Base-by-base conservation (phyloP, 1,139 yeast species). In the Saccharomyces hybrid region DNA sequence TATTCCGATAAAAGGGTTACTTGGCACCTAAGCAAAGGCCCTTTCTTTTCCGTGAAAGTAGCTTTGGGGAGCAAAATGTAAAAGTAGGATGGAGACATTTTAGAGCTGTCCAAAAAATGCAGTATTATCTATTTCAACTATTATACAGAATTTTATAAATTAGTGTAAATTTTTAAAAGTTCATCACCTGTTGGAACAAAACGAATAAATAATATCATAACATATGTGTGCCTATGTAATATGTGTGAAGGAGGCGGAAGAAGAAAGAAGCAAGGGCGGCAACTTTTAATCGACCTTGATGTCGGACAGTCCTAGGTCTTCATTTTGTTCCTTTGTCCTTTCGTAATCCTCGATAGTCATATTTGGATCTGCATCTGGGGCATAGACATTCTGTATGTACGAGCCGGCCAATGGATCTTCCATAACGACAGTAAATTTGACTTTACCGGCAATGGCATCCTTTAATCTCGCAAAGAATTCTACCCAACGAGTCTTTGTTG, bases 281-380 rank as follows among this genome's bases (percentile, higher is more conserved):
- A 13, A 3, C 23, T 8, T 8, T 38, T 38, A 38, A 2, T 60
- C 59, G 34, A 73, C 82, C 52, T 69, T 72, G 84, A 93, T 90
- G 68, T 91, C 97, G 64, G 82, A 82, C 69, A 95, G 77, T 31
- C 99, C 99, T 63, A 93, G 80, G 53, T 86, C 93, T 67, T 95
- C 99, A 68, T 93, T 90, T 72, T 91, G 96, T 61, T 85, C 86
- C 52, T 77, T 75, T 6, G 96, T 84, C 76, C 99, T 85, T 61
- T 89, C 97, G 65, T 83, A 88, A 58, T 91, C 97, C 72, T 86
- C 97, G 60, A 88, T 80, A 42, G 71, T 78, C 98, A 95, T 93
- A 69, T 91, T 89, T 61, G 99, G 99, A 74, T 95, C 99, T 49
- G 81, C 81, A 71, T 95, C 99, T 25, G 99, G 99, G 38, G 99